Evolutionary conservation across 2,329 filamentous ascomycete genomes (phyloP), one percentile per base, ranked within the genome.

Genomic region (Talaromyces sp.): DNA sequence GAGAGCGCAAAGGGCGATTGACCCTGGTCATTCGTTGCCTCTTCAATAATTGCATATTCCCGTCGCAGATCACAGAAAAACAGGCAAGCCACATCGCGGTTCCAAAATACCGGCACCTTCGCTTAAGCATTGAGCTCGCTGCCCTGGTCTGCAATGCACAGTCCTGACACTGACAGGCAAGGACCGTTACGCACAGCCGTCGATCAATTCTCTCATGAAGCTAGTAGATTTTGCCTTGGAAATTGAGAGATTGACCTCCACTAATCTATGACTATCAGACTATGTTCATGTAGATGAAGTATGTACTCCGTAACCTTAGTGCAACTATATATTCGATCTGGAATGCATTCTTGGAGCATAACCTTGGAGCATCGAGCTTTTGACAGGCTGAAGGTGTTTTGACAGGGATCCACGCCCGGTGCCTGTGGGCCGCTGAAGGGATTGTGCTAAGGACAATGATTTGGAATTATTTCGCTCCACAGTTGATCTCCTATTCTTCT

Each of bases 71-170:
- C 53, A 56, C 43, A 36, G 38, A 34, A 34, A 58, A 25, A 51
- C 11, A 61, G 25, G 31, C 27, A 61, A 36, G 40, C 43, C 58
- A 61, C 43, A 61, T 49, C 58, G 60, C 47, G 47, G 34, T 62
- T 40, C 60, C 60, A 62, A 43, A 54, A 53, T n/a, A 54, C 60
- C 47, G 60, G 60, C 60, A 62, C 60, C 47, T 22, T 62, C 60
- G 60, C 47, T 62, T 54, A 62, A 62, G 47, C 60, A 54, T 43
- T 38, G 60, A 27, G 8, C 31, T 40, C 13, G 47, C 19, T 53
- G 59, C 47, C 19, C 27, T 56, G 51, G n/a, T 36, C 47, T 54
- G 60, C 47, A 54, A 40, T 62, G 47, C 59, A 62, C 38, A 27
- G 34, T 17, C 11, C 19, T 15, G 7, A 22, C 29, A n/a, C 19